phyloP scores from a whole-genome alignment of 2,329 filamentous ascomycete species.

The Nemania diffusa region DNA sequence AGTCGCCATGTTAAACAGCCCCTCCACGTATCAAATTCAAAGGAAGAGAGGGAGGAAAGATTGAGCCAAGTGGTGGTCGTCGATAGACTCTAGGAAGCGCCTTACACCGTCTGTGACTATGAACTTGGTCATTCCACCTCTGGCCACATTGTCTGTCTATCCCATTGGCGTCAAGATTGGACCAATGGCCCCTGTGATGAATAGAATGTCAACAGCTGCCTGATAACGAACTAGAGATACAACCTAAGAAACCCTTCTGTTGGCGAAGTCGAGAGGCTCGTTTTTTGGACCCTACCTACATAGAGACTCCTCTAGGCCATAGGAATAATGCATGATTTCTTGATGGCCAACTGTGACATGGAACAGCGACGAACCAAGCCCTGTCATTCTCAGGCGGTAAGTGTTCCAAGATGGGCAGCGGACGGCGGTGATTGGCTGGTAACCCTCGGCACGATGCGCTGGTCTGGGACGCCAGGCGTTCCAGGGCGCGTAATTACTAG shows the following conservation, averaged over 20 bases:
- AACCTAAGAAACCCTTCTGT: neutral
- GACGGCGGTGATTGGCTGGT: slow-evolving; percentile 52
- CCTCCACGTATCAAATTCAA: slow-evolving; percentile 25
- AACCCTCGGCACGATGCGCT: slow-evolving; percentile 45
- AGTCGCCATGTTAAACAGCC: slow-evolving; percentile 24
- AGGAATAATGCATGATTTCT: slow-evolving; percentile 26
- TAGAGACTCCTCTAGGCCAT: slow-evolving; percentile 3
- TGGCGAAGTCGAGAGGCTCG: slow-evolving; percentile 11
- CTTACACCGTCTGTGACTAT: slow-evolving; percentile 16
- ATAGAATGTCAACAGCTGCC: slow-evolving; percentile 12
- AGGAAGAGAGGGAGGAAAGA: slow-evolving; percentile 11
- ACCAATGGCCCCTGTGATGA: slow-evolving; percentile 21
- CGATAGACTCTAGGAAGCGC: slow-evolving; percentile 10
- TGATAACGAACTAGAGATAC: neutral
- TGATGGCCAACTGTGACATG: slow-evolving; percentile 45
- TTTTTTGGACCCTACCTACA: neutral
- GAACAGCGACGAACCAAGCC: slow-evolving; percentile 51
- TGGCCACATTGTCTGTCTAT: slow-evolving; percentile 18
- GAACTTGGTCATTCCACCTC: slow-evolving; percentile 24
- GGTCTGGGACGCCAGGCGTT: slow-evolving; percentile 50
- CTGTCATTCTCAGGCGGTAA: slow-evolving; percentile 54
- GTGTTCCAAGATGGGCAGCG: slow-evolving; percentile 52
- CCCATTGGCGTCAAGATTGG: slow-evolving; percentile 18
- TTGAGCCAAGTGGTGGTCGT: neutral
- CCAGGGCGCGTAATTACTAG: slow-evolving; percentile 55